Evolutionary conservation across 2,329 filamentous ascomycete genomes (phyloP), one percentile per base, ranked within the genome.

Genomic region (Fusarium staphyleae): DNA sequence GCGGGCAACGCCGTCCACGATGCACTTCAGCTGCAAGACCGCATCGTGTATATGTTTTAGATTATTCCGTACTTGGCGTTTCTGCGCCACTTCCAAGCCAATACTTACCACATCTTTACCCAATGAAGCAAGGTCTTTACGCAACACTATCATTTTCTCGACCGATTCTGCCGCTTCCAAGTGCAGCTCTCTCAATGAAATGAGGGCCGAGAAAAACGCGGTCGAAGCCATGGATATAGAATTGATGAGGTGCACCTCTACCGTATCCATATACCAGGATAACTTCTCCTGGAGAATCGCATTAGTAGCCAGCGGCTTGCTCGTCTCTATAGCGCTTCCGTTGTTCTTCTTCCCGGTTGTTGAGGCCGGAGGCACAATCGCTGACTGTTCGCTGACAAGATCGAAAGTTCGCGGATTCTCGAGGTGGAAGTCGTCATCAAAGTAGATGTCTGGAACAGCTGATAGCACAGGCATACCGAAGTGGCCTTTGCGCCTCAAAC

Each of bases 211-310:
- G 69, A 99, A 98, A 73, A 99, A 99, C 0, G 93, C 96, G 1
- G 91, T 91, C 0, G 93, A 98, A 1, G 95, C 95, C 0, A 90
- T 92, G 2, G 93, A 97, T 57, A 98, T 98, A 0, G 92, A 96
- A 19, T 90, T 91, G 65, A 99, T 96, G 9, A 99, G 79, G 70
- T 99, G 95, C 47, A 98, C 91, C 71, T 99, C 95, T n/a, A 99
- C 91, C 0, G 93, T 99, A 71, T 99, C 95, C 91, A 99, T 96
- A 73, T 99, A 99, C 95, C 95, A 99, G 0, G 93, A 98, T 11
- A 99, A 79, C 74, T 98, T 99, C 74, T 99, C 95, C 71, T 98
- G 95, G 22, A 98, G 74, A 52, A 99, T 98, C 0, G 95, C 95
- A 74, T 99, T 99, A 0, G 92, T 97, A 3, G 93, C 93, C 24